phyloP scores from a whole-genome alignment of 257 asterid species.

The Leonotis leonurus region DNA sequence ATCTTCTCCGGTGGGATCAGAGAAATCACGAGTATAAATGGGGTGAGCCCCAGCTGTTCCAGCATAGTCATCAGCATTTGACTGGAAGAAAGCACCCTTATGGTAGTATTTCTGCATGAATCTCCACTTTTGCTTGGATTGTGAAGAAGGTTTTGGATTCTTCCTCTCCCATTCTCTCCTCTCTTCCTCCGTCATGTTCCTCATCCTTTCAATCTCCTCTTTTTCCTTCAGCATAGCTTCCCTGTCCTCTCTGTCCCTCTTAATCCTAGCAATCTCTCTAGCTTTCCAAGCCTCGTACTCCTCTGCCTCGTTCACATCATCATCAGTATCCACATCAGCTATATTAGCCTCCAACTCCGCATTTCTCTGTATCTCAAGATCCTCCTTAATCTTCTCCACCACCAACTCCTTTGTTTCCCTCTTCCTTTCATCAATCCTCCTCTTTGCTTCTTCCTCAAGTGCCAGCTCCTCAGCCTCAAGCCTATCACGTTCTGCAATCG shows the following conservation, averaged over 20 bases:
- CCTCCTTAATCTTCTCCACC: conserved; percentile 82
- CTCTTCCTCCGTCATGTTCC: conserved; percentile 97
- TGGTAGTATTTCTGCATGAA: conserved; percentile 98
- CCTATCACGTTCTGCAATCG: conserved; percentile 88
- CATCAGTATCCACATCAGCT: conserved; percentile 92
- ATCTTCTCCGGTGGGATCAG: conserved; percentile 94
- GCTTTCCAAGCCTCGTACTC: conserved; percentile 95
- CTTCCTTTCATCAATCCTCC: conserved; percentile 71
- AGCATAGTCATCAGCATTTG: conserved; percentile 52
- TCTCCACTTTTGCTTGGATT: conserved; percentile 60
- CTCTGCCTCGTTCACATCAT: conserved; percentile 84
- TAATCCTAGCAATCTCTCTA: conserved; percentile 90
- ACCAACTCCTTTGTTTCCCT: conserved; percentile 71
- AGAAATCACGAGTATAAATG: conserved; percentile 68
- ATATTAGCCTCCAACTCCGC: conserved; percentile 59
- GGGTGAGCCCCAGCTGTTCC: conserved; percentile 59
- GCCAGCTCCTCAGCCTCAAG: conserved; percentile 82
- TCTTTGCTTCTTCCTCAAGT: conserved; percentile 60
- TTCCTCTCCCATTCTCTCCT: conserved; percentile 96
- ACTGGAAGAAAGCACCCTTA: conserved; percentile 93
- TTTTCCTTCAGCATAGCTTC: conserved; percentile 76
- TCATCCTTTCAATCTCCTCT: conserved; percentile 86
- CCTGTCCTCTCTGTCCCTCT: conserved; percentile 88
- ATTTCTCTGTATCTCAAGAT: conserved; percentile 69
- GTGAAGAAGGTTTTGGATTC: conserved; percentile 55